Evolutionary conservation across 352 stramenopile species (phyloP).

Genomic region (Globisporangium orthogonon): DNA sequence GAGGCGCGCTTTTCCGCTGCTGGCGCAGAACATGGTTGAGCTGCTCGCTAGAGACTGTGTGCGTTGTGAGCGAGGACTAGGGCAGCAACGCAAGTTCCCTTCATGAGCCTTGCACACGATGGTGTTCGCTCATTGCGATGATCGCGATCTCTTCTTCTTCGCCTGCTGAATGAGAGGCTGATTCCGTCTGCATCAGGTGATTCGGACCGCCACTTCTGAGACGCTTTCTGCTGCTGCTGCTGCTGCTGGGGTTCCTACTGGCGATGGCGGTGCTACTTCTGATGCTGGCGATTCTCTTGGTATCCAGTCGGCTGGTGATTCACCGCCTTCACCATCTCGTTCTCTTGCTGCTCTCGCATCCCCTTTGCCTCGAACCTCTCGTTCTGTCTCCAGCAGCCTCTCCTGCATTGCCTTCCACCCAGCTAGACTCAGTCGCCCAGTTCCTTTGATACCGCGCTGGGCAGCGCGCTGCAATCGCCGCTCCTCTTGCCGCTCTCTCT

Average conservation of each 20-base stretch:
- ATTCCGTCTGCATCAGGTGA: too few species aligned
- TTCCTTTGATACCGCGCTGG: constrained; percentile 13
- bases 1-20: constrained; percentile 6
- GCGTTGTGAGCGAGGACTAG: not conserved
- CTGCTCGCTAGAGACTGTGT: not conserved
- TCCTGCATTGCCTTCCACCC: constrained; percentile 48
- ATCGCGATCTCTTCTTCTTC: too few species aligned
- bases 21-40: constrained; percentile 5
- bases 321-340: not conserved
- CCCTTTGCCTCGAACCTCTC: not conserved
- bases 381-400: constrained; percentile 25
- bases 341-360: not conserved
- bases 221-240: too few species aligned
- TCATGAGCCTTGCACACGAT: too few species aligned
- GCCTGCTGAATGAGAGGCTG: too few species aligned
- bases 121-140: too few species aligned
- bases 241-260: too few species aligned
- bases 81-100: too few species aligned
- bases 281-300: not conserved
- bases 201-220: too few species aligned
- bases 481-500: constrained; percentile 2
- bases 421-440: constrained; percentile 22
- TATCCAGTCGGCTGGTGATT: not conserved
- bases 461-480: constrained; percentile 4
- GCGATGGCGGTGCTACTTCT: too few species aligned